A percentile compares a stretch with the other conserved stretches of the same genome.
Conservation (phyloP, 768 basidiomycete genomes). For the Asterophora lycoperdoides region DNA sequence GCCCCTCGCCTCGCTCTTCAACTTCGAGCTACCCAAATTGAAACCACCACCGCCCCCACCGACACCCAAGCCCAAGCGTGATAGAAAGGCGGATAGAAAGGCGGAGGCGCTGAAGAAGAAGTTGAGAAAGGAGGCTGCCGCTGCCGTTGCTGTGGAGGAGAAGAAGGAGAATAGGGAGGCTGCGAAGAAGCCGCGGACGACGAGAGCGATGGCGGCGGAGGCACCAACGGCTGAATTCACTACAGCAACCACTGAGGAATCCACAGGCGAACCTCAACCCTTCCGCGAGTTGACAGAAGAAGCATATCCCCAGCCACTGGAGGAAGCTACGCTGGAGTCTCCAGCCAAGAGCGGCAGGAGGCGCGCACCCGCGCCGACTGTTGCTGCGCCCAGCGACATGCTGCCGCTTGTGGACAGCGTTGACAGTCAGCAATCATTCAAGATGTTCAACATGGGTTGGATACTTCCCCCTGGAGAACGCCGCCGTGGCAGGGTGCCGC, state of each 20-base stretch:
- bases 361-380: background rate
- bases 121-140: slow-evolving; percentile 9
- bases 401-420: slow-evolving; percentile 68
- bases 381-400: slow-evolving; percentile 27
- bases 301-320: background rate
- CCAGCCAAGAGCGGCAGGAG: slow-evolving; percentile 27
- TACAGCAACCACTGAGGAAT: slow-evolving; percentile 33
- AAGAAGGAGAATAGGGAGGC: background rate
- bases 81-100: slow-evolving; percentile 37
- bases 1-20: slow-evolving; percentile 65
- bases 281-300: background rate
- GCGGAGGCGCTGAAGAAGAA: slow-evolving; percentile 35
- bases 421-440: slow-evolving; percentile 69
- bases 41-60: slow-evolving; percentile 62
- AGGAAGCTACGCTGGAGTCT: background rate
- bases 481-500: slow-evolving; percentile 51
- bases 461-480: slow-evolving; percentile 73
- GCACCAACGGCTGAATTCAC: background rate
- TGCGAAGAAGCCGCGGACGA: slow-evolving; percentile 38
- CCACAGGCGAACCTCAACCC: background rate
- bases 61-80: slow-evolving; percentile 36
- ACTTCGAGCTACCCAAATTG: slow-evolving; percentile 56
- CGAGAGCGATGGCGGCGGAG: slow-evolving; percentile 32
- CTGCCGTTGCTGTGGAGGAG: slow-evolving; percentile 14
- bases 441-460: slow-evolving; percentile 83